Evolutionary conservation across 495 filamentous ascomycete species (phyloP), one percentile per base, ranked within the genome.

Genomic region (Penicillium dipodomyicola): DNA sequence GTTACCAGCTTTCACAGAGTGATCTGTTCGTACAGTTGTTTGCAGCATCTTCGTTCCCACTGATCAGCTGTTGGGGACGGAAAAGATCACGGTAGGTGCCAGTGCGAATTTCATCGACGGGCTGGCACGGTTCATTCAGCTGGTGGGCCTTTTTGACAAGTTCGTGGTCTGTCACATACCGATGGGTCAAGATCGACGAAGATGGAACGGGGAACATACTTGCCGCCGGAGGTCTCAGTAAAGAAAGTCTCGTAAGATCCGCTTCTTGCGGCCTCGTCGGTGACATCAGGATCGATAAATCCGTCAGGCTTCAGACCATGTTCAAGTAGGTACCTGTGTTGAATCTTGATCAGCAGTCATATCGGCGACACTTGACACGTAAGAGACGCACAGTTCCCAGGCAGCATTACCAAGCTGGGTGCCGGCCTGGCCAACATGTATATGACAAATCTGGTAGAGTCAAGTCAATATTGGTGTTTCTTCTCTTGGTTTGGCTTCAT

Each of bases 401-500:
- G 91, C 91, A 71, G 87, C 90, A 80, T 93, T 94, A 68, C 91
- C 91, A 49, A 96, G 87, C 87, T 96, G 91, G 59, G 82, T 84
- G 78, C 91, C 91, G 78, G 91, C 91, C 80, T 96, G 91, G 79
- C 91, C 91, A 70, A 96, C 84, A 72, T 96, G 91, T 67, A 96
- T 80, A 73, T 96, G 91, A 68, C 88, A 86, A 71, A 96, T 82
- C 89, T 96, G 52, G 25, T 29, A 14, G 12, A 32, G 41, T 47
- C 9, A 14, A 19, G 10, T 47, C 15, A 20, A 29, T 22, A 23
- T 27, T 12, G 27, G 1, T 11, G 9, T 41, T 27, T 1, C 14
- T 41, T 15, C 7, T 7, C 5, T 20, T 23, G 12, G 22, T 40
- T 51, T 42, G 37, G 25, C 27, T 25, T 30, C 15, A 50, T 29